phyloP scores from a whole-genome alignment of 2,329 filamentous ascomycete genomes.

The Fusarium multiceps region DNA sequence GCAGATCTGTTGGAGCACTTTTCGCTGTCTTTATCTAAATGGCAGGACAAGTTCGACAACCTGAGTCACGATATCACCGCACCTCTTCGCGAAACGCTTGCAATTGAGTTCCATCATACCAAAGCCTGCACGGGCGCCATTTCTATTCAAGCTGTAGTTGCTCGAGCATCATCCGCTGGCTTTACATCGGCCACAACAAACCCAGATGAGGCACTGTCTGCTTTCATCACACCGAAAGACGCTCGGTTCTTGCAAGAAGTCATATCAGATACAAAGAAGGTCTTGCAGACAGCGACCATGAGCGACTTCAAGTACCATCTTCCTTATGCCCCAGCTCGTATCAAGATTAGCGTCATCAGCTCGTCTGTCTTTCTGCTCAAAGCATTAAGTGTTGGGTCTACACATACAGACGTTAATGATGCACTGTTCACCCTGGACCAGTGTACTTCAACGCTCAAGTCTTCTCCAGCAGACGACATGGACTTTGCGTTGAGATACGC shows the following conservation, averaged over 20 bases:
- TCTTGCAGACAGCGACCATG: conserved; percentile 30
- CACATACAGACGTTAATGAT: conserved; percentile 28
- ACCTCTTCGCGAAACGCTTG: conserved; percentile 17
- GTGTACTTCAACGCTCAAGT: conserved; percentile 29
- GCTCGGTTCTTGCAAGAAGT: conserved; percentile 36
- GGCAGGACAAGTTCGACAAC: conserved; percentile 24
- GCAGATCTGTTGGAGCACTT: conserved; percentile 36
- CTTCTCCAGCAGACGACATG: conserved; percentile 38
- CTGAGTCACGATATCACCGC: conserved; percentile 11
- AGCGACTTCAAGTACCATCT: conserved; percentile 23
- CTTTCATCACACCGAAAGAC: conserved; percentile 34
- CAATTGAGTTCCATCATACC: conserved; percentile 37
- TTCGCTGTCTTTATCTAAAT: conserved; percentile 16
- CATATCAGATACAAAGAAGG: conserved; percentile 30
- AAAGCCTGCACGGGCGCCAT: conserved; percentile 38
- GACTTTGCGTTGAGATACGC: conserved; percentile 42
- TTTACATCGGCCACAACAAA: conserved; percentile 1
- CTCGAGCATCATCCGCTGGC: conserved; percentile 21
- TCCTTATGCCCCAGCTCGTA: conserved; percentile 31
- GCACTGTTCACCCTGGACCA: conserved; percentile 28
- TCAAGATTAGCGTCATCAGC: conserved; percentile 37
- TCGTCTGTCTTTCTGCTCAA: conserved; percentile 41
- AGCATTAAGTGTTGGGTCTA: conserved; percentile 30
- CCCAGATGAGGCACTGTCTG: conserved; percentile 19
- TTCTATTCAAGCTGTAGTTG: conserved; percentile 39